Conservation (phyloP, 805 yeast species). For the Candida pseudofarinosa region DNA sequence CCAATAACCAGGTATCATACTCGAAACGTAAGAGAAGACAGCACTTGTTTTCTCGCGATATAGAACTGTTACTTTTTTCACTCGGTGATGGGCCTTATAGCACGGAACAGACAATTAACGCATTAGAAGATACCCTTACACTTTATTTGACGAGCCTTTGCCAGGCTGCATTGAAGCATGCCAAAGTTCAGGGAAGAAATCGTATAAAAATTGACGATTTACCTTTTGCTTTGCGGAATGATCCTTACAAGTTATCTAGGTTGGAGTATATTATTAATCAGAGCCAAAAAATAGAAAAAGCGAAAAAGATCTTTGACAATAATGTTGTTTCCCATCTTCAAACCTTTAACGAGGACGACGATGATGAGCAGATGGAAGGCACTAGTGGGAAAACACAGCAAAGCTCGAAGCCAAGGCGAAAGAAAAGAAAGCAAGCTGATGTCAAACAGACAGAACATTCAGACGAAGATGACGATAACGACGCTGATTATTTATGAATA, state of each 20-base stretch:
- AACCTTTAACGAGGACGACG: constrained; percentile 13
- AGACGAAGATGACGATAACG: constrained; percentile 1
- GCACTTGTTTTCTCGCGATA: constrained; percentile 37
- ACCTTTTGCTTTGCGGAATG: constrained; percentile 37
- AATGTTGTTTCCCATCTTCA: constrained; percentile 5
- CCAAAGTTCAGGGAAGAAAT: constrained; percentile 35
- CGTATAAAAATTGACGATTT: constrained; percentile 41
- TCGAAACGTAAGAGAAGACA: constrained; percentile 26
- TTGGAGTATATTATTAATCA: constrained; percentile 38
- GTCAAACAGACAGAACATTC: background rate
- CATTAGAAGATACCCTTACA: constrained; percentile 36
- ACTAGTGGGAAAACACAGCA: constrained; percentile 2
- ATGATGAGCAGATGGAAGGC: constrained; percentile 6
- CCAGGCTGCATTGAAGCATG: constrained; percentile 27
- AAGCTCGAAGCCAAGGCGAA: constrained; percentile 8
- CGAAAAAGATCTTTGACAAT: constrained; percentile 35
- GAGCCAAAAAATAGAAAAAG: constrained; percentile 32
- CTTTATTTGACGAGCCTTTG: constrained; percentile 35
- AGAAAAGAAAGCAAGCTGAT: constrained; percentile 5
- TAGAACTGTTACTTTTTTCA: constrained; percentile 37
- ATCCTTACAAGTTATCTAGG: constrained; percentile 39
- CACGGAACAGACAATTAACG: constrained; percentile 32
- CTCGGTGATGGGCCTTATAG: constrained; percentile 41
- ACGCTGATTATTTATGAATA: background rate
- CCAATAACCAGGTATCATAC: constrained; percentile 6